These are phyloP conservation scores for Kwoniella heveanensis DNA, from an alignment of 768 basidiomycete species.

Conservation along the genomic window DNA sequence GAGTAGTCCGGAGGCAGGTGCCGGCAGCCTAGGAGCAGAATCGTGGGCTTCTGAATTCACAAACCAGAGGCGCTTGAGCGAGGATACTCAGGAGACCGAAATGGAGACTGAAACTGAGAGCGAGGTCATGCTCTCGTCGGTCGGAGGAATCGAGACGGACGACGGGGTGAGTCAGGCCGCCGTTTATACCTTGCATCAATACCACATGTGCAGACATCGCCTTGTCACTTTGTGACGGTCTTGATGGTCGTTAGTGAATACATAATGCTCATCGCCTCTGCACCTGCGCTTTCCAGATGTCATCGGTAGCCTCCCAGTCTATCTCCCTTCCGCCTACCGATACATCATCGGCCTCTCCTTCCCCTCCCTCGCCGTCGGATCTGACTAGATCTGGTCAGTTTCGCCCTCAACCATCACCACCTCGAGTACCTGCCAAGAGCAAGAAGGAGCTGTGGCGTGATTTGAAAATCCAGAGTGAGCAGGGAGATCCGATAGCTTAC, in stretches of 20 bases:
- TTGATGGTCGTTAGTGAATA: too few species aligned
- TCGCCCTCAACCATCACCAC: constrained; percentile 24
- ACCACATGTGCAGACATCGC: too few species aligned
- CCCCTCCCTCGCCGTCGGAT: constrained; percentile 43
- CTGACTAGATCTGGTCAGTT: constrained; percentile 33
- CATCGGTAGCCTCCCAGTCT: constrained; percentile 41
- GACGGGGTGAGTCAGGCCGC: constrained; percentile 34
- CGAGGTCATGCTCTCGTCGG: constrained; percentile 17
- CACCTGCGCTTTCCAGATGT: too few species aligned
- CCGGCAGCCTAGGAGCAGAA: neutral
- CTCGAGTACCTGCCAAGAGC: constrained; percentile 20
- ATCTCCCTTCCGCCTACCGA: constrained; percentile 51
- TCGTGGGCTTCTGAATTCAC: constrained; percentile 47
- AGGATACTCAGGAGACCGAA: constrained; percentile 2
- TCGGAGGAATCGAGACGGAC: constrained; percentile 33
- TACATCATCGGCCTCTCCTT: constrained; percentile 39
- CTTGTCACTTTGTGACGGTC: too few species aligned
- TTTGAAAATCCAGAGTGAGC: constrained; percentile 79
- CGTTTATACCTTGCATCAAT: too few species aligned
- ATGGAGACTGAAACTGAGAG: constrained; percentile 15
- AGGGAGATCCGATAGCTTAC: too few species aligned
- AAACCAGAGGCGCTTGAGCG: constrained; percentile 10
- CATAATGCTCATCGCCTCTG: too few species aligned
- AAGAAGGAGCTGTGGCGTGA: constrained; percentile 75
- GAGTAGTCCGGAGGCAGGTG: neutral